Percentiles rank a stretch among this genome's conserved stretches.
These are phyloP conservation scores for Hypocrella siamensis DNA, from an alignment of 2,329 filamentous ascomycete genomes.

Conservation along the genomic window DNA sequence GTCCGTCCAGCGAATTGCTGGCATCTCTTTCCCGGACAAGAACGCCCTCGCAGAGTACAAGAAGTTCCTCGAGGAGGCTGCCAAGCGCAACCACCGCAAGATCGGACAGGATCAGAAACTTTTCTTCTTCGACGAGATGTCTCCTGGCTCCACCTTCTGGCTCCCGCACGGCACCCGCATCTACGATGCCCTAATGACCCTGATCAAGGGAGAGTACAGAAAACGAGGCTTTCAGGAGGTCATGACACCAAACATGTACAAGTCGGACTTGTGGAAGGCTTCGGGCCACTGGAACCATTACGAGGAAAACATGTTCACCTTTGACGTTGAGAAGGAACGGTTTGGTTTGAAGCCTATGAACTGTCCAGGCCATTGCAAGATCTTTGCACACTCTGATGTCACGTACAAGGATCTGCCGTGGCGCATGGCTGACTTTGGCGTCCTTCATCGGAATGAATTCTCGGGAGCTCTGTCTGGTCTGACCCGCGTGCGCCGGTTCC, in stretches of 20 bases:
- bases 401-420: slow-evolving; percentile 79
- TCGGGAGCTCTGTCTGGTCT: slow-evolving; percentile 83
- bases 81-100: slow-evolving; percentile 87
- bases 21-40: slow-evolving; percentile 91
- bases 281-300: slow-evolving; percentile 82
- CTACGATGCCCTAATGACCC: slow-evolving; percentile 73
- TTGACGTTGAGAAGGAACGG: slow-evolving; percentile 60
- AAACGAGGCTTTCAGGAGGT: slow-evolving; percentile 91
- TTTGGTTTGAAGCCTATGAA: slow-evolving; percentile 90
- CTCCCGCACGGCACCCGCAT: slow-evolving; percentile 85
- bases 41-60: slow-evolving; percentile 86
- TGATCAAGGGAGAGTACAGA: slow-evolving; percentile 79
- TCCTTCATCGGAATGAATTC: slow-evolving; percentile 87
- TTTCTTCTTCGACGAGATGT: slow-evolving; percentile 90
- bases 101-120: slow-evolving; percentile 93
- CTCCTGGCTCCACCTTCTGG: slow-evolving; percentile 88
- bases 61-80: slow-evolving; percentile 93
- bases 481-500: slow-evolving; percentile 84
- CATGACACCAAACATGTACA: slow-evolving; percentile 89
- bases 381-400: slow-evolving; percentile 70
- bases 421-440: slow-evolving; percentile 88
- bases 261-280: slow-evolving; percentile 80
- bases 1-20: slow-evolving; percentile 90
- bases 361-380: slow-evolving; percentile 84
- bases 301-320: slow-evolving; percentile 76